Conservation (phyloP, 2,329 filamentous ascomycete genomes). For the Coniella vitis region DNA sequence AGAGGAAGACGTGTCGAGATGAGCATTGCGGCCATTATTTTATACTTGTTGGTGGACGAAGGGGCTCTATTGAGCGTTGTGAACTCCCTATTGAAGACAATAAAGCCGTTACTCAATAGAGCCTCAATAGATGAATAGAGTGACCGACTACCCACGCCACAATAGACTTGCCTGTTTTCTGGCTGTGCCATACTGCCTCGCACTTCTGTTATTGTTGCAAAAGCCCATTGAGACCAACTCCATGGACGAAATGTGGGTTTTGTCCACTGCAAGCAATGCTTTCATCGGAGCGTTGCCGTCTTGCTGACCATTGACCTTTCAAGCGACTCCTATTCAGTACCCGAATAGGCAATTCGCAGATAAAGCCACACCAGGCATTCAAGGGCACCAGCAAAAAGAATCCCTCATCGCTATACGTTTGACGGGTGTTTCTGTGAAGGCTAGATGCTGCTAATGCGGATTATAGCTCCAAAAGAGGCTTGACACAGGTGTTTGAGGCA, state of each 20-base stretch:
- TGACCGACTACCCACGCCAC: not conserved
- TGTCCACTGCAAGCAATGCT: not conserved
- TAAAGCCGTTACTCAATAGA: not conserved
- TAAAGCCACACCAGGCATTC: not conserved
- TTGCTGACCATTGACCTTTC: not conserved
- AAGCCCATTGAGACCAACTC: constrained; percentile 1
- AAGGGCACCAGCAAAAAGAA: not conserved
- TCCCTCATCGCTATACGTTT: too few species aligned
- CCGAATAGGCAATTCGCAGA: constrained; percentile 4
- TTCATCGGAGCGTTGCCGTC: not conserved
- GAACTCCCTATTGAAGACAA: constrained; percentile 11
- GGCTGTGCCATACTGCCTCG: not conserved
- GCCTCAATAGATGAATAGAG: constrained; percentile 1
- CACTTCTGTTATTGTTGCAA: not conserved
- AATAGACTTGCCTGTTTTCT: not conserved
- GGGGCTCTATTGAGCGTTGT: constrained; percentile 5
- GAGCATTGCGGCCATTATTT: not conserved
- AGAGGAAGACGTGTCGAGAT: not conserved
- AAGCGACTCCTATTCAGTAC: not conserved
- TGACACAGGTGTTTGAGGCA: not conserved
- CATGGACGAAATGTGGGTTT: not conserved
- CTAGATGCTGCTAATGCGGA: too few species aligned
- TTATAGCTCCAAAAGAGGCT: not conserved
- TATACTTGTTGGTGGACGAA: constrained; percentile 4
- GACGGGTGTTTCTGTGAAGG: too few species aligned